phyloP scores from a whole-genome alignment of 208 protist species.

The Leishmania tropica region DNA sequence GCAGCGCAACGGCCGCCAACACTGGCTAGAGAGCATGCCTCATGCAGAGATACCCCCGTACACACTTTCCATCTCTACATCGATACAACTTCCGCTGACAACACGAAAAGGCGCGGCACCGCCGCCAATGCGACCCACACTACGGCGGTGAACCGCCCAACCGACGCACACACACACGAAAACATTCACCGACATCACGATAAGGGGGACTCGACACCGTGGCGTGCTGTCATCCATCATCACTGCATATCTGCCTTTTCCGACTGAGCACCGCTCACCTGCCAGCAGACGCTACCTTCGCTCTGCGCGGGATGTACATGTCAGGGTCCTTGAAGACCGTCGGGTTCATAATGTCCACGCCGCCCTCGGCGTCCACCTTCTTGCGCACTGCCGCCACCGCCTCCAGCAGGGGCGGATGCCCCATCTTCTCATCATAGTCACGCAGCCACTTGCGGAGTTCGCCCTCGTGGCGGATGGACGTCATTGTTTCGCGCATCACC shows the following conservation, averaged over 20 bases:
- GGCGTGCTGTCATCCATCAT: neutral
- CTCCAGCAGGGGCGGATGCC: conserved; percentile 82
- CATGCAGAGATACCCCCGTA: neutral
- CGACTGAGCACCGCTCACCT: neutral
- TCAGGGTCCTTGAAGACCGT: conserved; percentile 90
- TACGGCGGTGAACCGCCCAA: neutral
- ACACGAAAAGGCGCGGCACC: neutral
- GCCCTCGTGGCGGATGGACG: conserved; percentile 66
- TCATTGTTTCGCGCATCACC: conserved; percentile 88
- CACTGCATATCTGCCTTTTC: too few relatives aligned
- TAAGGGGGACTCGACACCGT: neutral
- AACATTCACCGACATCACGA: neutral
- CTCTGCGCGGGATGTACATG: conserved; percentile 54
- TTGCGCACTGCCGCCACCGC: conserved; percentile 62
- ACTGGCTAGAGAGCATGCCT: neutral
- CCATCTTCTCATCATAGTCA: conserved; percentile 79
- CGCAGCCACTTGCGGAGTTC: conserved; percentile 73
- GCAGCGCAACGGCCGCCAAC: neutral
- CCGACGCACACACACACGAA: neutral
- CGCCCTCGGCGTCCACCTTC: conserved; percentile 71
- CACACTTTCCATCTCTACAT: neutral
- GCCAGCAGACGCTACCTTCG: neutral
- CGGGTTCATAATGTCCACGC: conserved; percentile 74
- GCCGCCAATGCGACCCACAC: neutral
- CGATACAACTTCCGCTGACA: neutral